Conservation (phyloP, 2,329 filamentous ascomycete species). For the Colletotrichum cordylinicola region DNA sequence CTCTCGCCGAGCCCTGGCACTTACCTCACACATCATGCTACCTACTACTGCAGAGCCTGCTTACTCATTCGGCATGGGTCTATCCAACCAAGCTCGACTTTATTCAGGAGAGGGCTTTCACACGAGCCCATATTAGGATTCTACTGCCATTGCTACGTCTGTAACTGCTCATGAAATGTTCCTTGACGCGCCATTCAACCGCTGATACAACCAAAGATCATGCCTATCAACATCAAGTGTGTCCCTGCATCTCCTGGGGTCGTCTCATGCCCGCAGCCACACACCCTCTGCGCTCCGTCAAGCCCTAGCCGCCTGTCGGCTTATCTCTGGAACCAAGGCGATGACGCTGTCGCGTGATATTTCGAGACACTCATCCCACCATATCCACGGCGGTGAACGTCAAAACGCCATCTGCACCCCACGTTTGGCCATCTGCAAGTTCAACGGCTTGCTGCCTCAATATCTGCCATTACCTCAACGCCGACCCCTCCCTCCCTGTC, state of each 20-base stretch:
- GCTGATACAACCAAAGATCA: not conserved
- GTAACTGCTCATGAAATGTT: not conserved
- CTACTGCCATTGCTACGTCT: not conserved
- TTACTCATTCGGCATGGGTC: not conserved
- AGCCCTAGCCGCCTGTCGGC: not conserved
- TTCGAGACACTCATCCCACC: conserved; percentile 12
- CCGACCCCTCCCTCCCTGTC: not conserved
- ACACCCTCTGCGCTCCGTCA: not conserved
- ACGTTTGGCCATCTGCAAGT: not conserved
- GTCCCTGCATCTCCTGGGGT: not conserved
- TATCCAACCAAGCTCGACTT: not conserved
- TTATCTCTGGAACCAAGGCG: not conserved
- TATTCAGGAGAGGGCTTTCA: not conserved
- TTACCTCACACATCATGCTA: not conserved
- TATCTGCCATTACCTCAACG: not conserved
- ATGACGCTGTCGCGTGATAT: conserved; percentile 7
- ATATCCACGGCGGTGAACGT: conserved; percentile 3
- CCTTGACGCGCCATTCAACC: not conserved
- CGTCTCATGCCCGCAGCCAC: not conserved
- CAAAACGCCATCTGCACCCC: conserved; percentile 12
- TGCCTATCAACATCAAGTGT: not conserved
- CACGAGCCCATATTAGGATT: not conserved
- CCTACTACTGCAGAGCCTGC: not conserved
- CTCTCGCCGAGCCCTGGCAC: not conserved
- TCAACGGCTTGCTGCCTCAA: not conserved